phyloP scores from a whole-genome alignment of 768 basidiomycete species.

The Gautieria morchelliformis region DNA sequence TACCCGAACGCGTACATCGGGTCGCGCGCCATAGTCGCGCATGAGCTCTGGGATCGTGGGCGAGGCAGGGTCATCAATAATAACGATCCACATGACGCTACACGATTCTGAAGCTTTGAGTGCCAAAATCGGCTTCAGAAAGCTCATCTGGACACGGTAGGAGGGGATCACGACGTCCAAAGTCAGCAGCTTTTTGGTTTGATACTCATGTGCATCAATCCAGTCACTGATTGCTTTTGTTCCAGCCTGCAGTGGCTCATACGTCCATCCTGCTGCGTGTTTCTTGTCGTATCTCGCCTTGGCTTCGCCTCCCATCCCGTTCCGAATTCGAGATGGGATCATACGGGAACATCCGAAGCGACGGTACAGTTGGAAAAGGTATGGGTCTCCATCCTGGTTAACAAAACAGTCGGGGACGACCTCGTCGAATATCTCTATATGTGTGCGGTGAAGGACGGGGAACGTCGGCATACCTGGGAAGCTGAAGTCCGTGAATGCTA shows the following conservation, averaged over 20 bases:
- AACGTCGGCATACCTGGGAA: constrained; percentile 59
- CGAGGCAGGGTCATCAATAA: constrained; percentile 45
- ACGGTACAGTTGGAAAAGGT: constrained; percentile 50
- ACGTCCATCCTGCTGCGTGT: constrained; percentile 38
- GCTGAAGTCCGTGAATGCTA: constrained; percentile 44
- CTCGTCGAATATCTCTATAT: constrained; percentile 47
- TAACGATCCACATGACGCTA: constrained; percentile 46
- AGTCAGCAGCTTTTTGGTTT: constrained; percentile 30
- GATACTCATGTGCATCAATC: constrained; percentile 21
- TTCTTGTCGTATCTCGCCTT: constrained; percentile 40
- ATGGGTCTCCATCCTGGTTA: constrained; percentile 53
- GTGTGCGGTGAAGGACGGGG: constrained; percentile 44
- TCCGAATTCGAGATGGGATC: constrained; percentile 33
- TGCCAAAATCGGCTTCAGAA: constrained; percentile 35
- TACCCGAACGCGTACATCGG: constrained; percentile 45
- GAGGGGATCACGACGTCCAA: constrained; percentile 49
- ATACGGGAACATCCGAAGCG: constrained; percentile 42
- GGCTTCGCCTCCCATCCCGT: constrained; percentile 35
- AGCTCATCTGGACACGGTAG: constrained; percentile 38
- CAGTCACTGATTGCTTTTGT: constrained; percentile 26
- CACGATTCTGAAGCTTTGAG: constrained; percentile 34
- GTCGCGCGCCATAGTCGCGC: constrained; percentile 29
- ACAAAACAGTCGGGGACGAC: constrained; percentile 43
- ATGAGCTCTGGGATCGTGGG: constrained; percentile 29
- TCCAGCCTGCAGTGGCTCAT: constrained; percentile 34